phyloP scores from a whole-genome alignment of 345 rosid species.

The Tarenaya hassleriana region DNA sequence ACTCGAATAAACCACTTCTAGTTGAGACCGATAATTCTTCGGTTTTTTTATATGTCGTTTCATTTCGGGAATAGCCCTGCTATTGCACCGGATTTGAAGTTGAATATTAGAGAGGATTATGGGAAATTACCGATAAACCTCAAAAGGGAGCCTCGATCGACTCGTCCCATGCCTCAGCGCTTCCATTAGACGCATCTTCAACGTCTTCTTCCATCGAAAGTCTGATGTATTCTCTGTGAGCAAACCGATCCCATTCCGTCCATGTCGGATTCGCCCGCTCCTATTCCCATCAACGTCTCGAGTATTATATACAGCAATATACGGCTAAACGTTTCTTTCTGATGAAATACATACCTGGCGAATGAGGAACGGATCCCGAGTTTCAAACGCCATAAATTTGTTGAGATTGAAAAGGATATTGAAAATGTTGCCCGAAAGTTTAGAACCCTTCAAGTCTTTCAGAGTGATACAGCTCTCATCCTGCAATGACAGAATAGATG shows the following conservation, averaged over 20 bases:
- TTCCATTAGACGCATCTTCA: conserved; percentile 95
- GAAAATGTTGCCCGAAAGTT: conserved; percentile 84
- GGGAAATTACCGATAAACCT: conserved; percentile 34
- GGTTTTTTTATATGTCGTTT: too few relatives aligned
- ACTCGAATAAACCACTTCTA: too few relatives aligned
- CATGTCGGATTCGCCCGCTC: conserved; percentile 93
- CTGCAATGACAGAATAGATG: too few relatives aligned
- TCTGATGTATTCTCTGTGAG: conserved; percentile 94
- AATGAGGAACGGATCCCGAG: conserved; percentile 94
- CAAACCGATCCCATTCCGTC: conserved; percentile 99
- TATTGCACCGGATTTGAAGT: neutral
- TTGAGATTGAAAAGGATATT: conserved; percentile 94
- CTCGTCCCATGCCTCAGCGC: conserved; percentile 97
- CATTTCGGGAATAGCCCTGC: neutral
- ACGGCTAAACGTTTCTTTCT: conserved; percentile 9
- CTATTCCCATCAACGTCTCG: conserved; percentile 36
- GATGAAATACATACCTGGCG: conserved; percentile 61
- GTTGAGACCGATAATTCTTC: too few relatives aligned
- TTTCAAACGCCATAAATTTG: conserved; percentile 95
- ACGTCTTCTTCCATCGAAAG: conserved; percentile 99
- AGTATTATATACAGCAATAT: conserved; percentile 2
- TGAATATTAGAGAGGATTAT: neutral
- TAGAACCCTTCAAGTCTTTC: conserved; percentile 70
- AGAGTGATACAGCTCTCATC: conserved; percentile 60
- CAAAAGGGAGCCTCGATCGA: conserved; percentile 95